Base-by-base conservation (phyloP, 768 basidiomycete species). In the Tremella fuciformis region DNA sequence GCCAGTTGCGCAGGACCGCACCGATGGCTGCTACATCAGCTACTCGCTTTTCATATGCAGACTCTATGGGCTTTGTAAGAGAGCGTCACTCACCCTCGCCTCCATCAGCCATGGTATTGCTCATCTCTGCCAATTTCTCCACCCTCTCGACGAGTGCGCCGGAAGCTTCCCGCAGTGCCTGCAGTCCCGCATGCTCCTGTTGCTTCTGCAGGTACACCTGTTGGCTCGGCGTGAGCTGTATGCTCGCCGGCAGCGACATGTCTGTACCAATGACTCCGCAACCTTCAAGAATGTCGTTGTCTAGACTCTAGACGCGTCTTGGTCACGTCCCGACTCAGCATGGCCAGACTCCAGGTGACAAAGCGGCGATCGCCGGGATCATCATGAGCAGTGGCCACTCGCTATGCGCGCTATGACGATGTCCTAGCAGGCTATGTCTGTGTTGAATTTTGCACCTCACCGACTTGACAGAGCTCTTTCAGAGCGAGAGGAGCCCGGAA, bases 101-200 rank as follows among this genome's bases (percentile, higher is more conserved):
- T 11, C 78, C 78, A 66, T 78, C 77, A 19, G 76, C 77, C 76
- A 78, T 78, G 29, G 76, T 60, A 34, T 76, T 68, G 25, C 74
- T 70, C 71, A 77, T 75, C 60, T 68, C 71, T 3, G 76, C 77
- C 34, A 79, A 52, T 46, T 74, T 70, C 51, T 77, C 75, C 18
- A 77, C 69, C 44, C 69, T 55, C 56, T 61, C 56, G 25, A 77
- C 49, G 34, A 79, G 58, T 24, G 66, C 63, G 19, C 58, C 67
- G 13, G 70, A 70, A 11, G 75, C 71, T 49, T 75, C 67, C 22
- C 62, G 59, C 16, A 79, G 57, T 15, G 73, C 74, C 57, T 72
- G 66, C 42, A 79, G 53, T 1, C 73, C 73, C 13, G 75, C 73
- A 63, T 75, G 74, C 68, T 79, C 78, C 47, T 77, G 74, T 63